A percentile compares a stretch with the other conserved stretches of the same genome.
Conservation (phyloP, 768 basidiomycete genomes). For the Pluteus cervinus region DNA sequence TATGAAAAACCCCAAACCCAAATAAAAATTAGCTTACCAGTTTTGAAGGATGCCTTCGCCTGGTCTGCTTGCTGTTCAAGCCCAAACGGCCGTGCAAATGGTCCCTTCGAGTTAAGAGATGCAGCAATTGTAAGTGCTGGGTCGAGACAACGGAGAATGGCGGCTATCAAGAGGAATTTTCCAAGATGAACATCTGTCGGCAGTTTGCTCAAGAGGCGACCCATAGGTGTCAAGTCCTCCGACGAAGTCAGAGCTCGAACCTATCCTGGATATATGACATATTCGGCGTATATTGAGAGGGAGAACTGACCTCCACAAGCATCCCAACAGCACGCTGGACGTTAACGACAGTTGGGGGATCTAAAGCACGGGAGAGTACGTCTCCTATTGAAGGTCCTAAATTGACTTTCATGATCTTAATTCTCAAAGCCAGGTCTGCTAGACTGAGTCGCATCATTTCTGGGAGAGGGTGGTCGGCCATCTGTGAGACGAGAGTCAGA, state of each 20-base stretch:
- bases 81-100: constrained; percentile 87
- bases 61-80: constrained; percentile 81
- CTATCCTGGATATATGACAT: constrained; percentile 26
- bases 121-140: constrained; percentile 97
- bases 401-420: constrained; percentile 91
- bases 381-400: constrained; percentile 85
- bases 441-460: constrained; percentile 94
- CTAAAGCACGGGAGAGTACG: constrained; percentile 79
- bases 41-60: constrained; percentile 74
- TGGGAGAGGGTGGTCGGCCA: constrained; percentile 86
- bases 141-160: constrained; percentile 85
- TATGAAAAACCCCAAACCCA: not conserved
- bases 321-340: constrained; percentile 86
- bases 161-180: constrained; percentile 83
- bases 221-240: constrained; percentile 95
- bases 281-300: constrained; percentile 1
- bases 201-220: constrained; percentile 80
- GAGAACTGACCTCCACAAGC: constrained; percentile 69
- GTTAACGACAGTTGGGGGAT: constrained; percentile 82
- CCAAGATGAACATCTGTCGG: constrained; percentile 96
- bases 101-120: constrained; percentile 86
- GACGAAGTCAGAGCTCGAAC: constrained; percentile 78
- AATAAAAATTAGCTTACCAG: constrained; percentile 45
- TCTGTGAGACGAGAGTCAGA: constrained; percentile 31
- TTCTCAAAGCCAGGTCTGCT: constrained; percentile 85